Evolutionary conservation across 2,329 filamentous ascomycete species (phyloP).

Genomic region (Fusarium sp.): DNA sequence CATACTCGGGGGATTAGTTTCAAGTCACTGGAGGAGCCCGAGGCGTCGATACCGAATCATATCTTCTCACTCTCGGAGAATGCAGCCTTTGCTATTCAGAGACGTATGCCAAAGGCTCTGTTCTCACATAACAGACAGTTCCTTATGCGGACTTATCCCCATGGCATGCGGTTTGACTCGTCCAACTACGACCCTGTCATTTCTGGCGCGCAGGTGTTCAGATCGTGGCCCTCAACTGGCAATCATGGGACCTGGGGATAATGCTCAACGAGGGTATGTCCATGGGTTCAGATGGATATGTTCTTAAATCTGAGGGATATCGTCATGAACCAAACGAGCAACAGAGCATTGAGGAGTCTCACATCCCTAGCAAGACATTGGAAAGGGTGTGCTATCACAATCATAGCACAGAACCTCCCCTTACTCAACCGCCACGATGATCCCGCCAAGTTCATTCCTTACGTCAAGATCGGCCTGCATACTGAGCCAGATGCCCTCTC

Average conservation of each 20-base stretch:
- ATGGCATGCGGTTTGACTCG: constrained; percentile 78
- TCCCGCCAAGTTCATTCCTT: constrained; percentile 9
- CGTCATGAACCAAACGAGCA: accelerated
- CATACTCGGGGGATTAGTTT: constrained; percentile 10
- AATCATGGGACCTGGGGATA: constrained; percentile 90
- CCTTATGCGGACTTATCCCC: constrained; percentile 91
- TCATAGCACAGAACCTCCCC: constrained; percentile 6
- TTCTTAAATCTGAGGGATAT: constrained; percentile 82
- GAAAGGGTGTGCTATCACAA: background rate
- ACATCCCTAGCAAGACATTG: background rate
- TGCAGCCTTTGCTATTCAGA: constrained; percentile 66
- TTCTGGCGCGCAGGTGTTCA: constrained; percentile 96
- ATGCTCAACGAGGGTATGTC: constrained; percentile 99
- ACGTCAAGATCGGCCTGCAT: constrained; percentile 2
- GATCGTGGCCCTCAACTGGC: constrained; percentile 98
- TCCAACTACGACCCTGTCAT: constrained; percentile 91
- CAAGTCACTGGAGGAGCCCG: background rate
- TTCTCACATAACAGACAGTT: constrained; percentile 86
- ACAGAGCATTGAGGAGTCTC: background rate
- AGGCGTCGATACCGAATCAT: constrained; percentile 66
- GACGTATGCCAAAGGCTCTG: constrained; percentile 73
- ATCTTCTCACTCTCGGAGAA: constrained; percentile 91
- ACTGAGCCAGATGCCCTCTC: constrained; percentile 1
- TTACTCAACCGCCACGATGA: background rate
- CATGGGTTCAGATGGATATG: constrained; percentile 82